phyloP scores from a whole-genome alignment of 2,329 filamentous ascomycete genomes.

The Pseudocercospora cruenta region DNA sequence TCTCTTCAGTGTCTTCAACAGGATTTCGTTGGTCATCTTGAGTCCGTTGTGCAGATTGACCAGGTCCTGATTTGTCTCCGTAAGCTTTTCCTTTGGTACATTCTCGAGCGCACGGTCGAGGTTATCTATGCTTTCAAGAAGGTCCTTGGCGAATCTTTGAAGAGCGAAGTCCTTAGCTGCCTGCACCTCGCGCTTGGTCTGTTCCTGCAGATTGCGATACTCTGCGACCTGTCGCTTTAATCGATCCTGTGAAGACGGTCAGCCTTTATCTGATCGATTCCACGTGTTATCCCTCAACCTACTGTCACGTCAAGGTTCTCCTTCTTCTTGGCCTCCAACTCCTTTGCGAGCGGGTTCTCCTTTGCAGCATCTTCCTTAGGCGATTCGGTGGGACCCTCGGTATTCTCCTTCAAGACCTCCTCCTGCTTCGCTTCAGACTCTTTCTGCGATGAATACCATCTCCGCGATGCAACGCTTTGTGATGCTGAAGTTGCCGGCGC shows the following conservation, averaged over 20 bases:
- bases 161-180: conserved; percentile 89
- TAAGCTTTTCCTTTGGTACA: conserved; percentile 75
- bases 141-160: conserved; percentile 89
- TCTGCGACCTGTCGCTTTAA: conserved; percentile 93
- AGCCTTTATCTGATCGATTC: background rate
- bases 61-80: conserved; percentile 69
- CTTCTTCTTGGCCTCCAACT: conserved; percentile 72
- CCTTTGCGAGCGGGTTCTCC: conserved; percentile 59
- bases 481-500: conserved; percentile 38
- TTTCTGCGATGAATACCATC: conserved; percentile 50
- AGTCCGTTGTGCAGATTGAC: conserved; percentile 82
- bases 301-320: conserved; percentile 87
- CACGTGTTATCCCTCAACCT: conserved; percentile 29
- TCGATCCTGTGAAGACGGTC: conserved; percentile 70
- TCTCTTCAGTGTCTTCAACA: conserved; percentile 87
- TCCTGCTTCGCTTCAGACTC: conserved; percentile 48
- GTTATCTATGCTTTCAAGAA: conserved; percentile 95
- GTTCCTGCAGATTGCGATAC: conserved; percentile 96
- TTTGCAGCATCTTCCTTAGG: conserved; percentile 45
- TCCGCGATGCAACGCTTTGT: conserved; percentile 39
- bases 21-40: conserved; percentile 90
- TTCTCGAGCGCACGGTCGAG: conserved; percentile 86
- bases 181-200: conserved; percentile 88
- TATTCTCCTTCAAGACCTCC: conserved; percentile 42
- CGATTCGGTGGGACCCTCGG: conserved; percentile 30